These are phyloP conservation scores for Penicillium tannophilum DNA, from an alignment of 495 filamentous ascomycete species.

Conservation along the genomic window DNA sequence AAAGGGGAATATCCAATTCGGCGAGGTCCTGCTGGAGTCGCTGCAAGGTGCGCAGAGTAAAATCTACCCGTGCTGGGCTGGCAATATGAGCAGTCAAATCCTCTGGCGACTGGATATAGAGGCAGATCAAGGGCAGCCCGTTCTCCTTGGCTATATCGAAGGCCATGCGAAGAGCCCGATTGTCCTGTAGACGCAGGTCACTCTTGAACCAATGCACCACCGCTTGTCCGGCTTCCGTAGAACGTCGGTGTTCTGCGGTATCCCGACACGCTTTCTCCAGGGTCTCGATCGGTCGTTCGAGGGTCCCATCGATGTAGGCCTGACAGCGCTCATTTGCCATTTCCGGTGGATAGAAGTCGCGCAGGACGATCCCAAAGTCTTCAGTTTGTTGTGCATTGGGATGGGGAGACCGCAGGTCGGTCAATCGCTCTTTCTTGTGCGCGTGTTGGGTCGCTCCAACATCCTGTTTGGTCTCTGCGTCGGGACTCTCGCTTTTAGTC, in stretches of 20 bases:
- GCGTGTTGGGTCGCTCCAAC: background rate
- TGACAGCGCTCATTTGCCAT: conserved; percentile 76
- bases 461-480: background rate
- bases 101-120: conserved; percentile 84
- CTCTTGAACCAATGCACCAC: conserved; percentile 94
- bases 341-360: conserved; percentile 81
- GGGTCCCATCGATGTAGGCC: conserved; percentile 65
- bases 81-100: conserved; percentile 83
- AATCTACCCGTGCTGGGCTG: conserved; percentile 74
- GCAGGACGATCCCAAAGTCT: conserved; percentile 70
- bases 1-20: conserved; percentile 75
- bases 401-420: conserved; percentile 33
- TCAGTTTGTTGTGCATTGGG: conserved; percentile 53
- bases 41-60: conserved; percentile 69
- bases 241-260: conserved; percentile 46
- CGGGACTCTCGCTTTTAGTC: conserved; percentile 13
- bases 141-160: conserved; percentile 64
- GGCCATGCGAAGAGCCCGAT: conserved; percentile 70
- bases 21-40: conserved; percentile 67
- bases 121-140: conserved; percentile 66
- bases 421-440: conserved; percentile 13
- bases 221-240: conserved; percentile 54
- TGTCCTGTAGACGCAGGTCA: conserved; percentile 75
- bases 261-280: conserved; percentile 57
- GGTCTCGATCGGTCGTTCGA: conserved; percentile 70